Base-by-base conservation (phyloP, 1,139 yeast genomes). In the Taphrina betulina region DNA sequence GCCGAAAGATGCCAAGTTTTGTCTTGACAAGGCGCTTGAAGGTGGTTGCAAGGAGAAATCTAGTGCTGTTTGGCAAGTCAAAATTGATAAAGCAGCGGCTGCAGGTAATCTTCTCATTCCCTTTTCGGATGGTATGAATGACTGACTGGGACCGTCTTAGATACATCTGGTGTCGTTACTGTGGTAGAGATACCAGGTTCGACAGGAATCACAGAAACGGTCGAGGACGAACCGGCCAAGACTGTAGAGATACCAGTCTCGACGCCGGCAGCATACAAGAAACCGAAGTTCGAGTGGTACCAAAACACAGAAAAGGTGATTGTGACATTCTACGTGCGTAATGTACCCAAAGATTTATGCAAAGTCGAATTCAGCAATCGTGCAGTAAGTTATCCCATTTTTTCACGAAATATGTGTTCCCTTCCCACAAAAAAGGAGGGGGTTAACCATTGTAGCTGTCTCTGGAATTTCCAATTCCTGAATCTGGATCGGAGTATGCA, bases 271-370 rank as follows among this genome's bases (percentile, higher is more conserved):
- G 58, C 33, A 14, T 48, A 62, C 5, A 61, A 72, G 48, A 76
- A 78, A 59, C 75, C 82, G 60, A 78, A 83, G 66, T 79, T 78
- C 40, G 96, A 89, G 65, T 89, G 94, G 89, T 88, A 83, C 69
- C 95, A 89, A 67, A 75, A 81, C 19, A 67, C 72, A 14, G 73
- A 73, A 0, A 68, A 71, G 2, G 78, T 89, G 14, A 81, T 83
- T 4, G 74, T 90, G 31, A 81, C 95, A 1, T 72, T 92, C 5
- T 92, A 84, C 64, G 81, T 88, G 57, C 83, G 84, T 62, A 78
- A 78, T 40, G 75, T 83, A 28, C 81, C 85, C 17, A 69, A 72
- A 46, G 76, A 74, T 2, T 63, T 45, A 3, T 40, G 44, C 38
- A 19, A 22, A 7, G 7, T 62, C 58, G 37, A 58, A 55, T n/a